Evolutionary conservation across 108 stramenopile genomes (phyloP), one percentile per base, ranked within the genome.

Genomic region (Cylindrotheca fusiformis): DNA sequence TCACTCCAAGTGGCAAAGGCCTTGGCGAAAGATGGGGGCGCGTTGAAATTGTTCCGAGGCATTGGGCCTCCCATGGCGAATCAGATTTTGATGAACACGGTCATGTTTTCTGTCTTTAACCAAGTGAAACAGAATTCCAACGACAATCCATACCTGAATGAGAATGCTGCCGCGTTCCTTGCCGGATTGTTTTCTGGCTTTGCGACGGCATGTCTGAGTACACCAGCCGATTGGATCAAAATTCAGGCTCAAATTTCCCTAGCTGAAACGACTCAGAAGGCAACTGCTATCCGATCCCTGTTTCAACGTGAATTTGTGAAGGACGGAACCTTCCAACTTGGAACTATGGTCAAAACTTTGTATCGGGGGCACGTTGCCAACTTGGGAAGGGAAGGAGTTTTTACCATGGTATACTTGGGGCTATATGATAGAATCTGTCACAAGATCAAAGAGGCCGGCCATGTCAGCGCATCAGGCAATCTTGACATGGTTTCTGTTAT

Each of bases 331-430:
- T 10, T 41, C 14, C 36, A 41, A 14, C 14, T 6, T 6, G 14
- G 14, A 41, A 6, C 6, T 41, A 14, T 14, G 36, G 14, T 14
- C 10, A 10, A 6, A 41, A 41, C 36, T 14, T 48, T 80, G 17
- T 80, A 56, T 45, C 69, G 75, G 12, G 79, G 79, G 32, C 75
- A 76, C 52, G 18, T 59, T 14, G 52, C 65, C 19, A 76, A 80
- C 62, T 52, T 80, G 10, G 75, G 48, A 26, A 32, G 79, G 22
- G 79, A 80, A 59, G 79, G 79, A 30, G 61, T 80, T 25, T 80
- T 80, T 48, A 80, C 75, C 27, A 69, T 68, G 71, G 75, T 73
- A 1, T 80, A 80, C 64, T 55, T 80, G 0, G 79, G 79, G 1
- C 30, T 73, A 29, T 80, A 69, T 48, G 73, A 79, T 44, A 21